Evolutionary conservation across 495 filamentous ascomycete genomes (phyloP).

Genomic region (Neurospora sp.): DNA sequence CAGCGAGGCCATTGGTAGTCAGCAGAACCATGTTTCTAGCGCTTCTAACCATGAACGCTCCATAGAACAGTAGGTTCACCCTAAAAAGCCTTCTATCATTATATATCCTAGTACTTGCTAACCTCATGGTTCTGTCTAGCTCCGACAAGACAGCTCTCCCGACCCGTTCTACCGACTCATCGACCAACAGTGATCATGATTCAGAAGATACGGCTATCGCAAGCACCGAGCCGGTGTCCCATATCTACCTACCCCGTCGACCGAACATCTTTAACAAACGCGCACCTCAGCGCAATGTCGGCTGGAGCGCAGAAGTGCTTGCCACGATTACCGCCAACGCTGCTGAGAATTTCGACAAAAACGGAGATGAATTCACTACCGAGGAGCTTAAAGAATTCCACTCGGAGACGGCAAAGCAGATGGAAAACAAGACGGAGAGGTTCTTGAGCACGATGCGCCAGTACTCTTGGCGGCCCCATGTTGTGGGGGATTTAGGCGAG

Average conservation of each 20-base stretch:
- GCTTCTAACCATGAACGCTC: too few species aligned
- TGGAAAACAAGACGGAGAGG: not conserved
- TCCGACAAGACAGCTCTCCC: too few species aligned
- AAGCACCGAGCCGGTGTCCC: fast-evolving
- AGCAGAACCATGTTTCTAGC: too few species aligned
- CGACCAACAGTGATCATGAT: too few species aligned
- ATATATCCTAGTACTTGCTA: too few species aligned
- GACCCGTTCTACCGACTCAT: too few species aligned
- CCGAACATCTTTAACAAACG: not conserved
- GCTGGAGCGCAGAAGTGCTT: not conserved
- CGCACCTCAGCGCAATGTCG: not conserved
- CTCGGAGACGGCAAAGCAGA: fast-evolving
- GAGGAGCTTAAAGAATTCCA: not conserved
- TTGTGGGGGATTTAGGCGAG: not conserved
- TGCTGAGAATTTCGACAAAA: not conserved
- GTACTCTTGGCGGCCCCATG: not conserved
- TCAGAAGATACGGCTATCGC: too few species aligned
- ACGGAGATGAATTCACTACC: not conserved
- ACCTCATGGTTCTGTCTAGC: too few species aligned
- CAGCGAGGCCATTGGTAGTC: too few species aligned
- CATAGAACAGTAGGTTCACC: too few species aligned
- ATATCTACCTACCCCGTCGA: not conserved
- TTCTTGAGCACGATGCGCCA: not conserved
- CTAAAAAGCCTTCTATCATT: too few species aligned
- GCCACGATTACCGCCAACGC: not conserved